Base-by-base conservation (phyloP, 495 filamentous ascomycete genomes). In the Tuber calosporum region DNA sequence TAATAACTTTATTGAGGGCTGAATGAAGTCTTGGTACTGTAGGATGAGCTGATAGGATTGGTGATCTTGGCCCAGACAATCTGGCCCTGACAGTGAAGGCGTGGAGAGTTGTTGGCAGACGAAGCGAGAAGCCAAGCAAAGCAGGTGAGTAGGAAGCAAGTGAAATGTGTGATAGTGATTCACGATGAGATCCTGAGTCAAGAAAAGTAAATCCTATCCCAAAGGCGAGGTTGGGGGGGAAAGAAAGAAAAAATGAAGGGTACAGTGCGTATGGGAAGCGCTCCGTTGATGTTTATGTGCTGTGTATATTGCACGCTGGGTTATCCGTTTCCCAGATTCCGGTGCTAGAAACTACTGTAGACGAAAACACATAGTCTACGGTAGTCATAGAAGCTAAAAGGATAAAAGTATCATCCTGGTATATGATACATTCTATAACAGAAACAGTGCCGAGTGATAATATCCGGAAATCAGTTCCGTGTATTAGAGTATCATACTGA, bases 151-250 rank as follows among this genome's bases (percentile, higher is more conserved):
- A 5, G 48, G 53, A 62, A 62, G 26, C 53, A 7, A 62, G 53
- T 34, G 53, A 62, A 62, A 62, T 62, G 53, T 4, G 53, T 62
- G 53, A 15, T 34, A 62, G 53, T n/a, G 26, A 62, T 62, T 26
- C 30, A 34, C 53, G 53, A 34, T 62, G n/a, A 62, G 53, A 62
- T 62, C 53, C 34, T 62, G 53, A 62, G 53, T 34, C 53, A 62
- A 19, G 26, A 62, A 34, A 62, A 62, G 53, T 30, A 34, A 62
- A 34, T 15, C 53, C 53, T 62, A 62, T 13, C 26, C 13, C 53
- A 34, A 34, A 62, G 53, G 15, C 53, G 53, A 62, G 7, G 19
- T 34, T 62, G 15, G 48, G 9, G 48, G 15, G 11, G 4, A 4
- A 58, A 53, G 30, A 53, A 53, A 53, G 7, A 53, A 53, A 45